These are phyloP conservation scores for Vitis labrusca DNA, from an alignment of 164 flowering plant species.

Conservation along the genomic window DNA sequence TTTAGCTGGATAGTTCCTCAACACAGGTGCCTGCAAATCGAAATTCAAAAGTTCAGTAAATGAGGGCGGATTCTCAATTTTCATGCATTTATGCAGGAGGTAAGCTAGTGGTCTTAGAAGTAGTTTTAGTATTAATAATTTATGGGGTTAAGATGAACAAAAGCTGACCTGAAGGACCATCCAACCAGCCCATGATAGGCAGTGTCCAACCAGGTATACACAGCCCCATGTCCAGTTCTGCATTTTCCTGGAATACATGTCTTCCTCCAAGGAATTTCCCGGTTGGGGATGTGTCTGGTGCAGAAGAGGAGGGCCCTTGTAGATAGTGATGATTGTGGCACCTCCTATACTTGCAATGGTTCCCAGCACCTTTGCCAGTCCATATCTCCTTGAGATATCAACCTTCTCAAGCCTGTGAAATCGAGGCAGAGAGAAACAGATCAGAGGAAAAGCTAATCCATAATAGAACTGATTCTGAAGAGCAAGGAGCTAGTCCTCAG, in stretches of 20 bases:
- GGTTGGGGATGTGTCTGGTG: constrained; percentile 12
- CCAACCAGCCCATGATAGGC: constrained; percentile 90
- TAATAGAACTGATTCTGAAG: neutral
- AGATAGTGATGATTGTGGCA: constrained; percentile 66
- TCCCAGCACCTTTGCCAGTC: constrained; percentile 66
- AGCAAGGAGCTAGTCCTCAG: neutral
- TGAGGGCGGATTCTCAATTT: too few relatives aligned
- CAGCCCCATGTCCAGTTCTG: constrained; percentile 78
- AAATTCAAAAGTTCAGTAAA: neutral
- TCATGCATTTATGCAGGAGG: too few relatives aligned
- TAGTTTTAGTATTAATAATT: too few relatives aligned
- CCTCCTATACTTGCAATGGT: constrained; percentile 69
- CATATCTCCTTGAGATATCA: constrained; percentile 50
- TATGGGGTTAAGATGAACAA: too few relatives aligned
- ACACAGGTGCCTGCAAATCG: constrained; percentile 59
- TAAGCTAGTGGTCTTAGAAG: too few relatives aligned
- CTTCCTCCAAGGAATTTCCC: constrained; percentile 14
- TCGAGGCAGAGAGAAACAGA: neutral
- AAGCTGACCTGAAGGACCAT: constrained; percentile 69
- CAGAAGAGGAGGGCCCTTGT: constrained; percentile 66
- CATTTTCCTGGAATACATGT: constrained; percentile 18
- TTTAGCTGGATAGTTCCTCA: constrained; percentile 81
- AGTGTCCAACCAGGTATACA: constrained; percentile 62
- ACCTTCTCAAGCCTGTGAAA: constrained; percentile 54
- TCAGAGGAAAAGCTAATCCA: neutral